These are phyloP conservation scores for Quercus mongolica DNA, from an alignment of 306 rosid genomes.

Conservation along the genomic window DNA sequence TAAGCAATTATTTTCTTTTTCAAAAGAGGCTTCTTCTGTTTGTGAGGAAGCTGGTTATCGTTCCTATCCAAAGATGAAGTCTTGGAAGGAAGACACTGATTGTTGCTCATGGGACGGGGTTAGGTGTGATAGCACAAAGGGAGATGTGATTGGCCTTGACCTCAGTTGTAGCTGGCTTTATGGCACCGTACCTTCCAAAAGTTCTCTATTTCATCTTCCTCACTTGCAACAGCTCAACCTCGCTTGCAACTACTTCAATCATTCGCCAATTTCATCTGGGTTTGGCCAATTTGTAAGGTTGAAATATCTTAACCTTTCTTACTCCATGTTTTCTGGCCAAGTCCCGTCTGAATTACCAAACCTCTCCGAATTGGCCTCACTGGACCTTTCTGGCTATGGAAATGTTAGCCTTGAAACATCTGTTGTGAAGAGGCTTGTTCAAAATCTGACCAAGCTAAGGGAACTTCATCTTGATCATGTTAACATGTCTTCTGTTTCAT, in stretches of 20 bases:
- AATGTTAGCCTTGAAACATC: not conserved
- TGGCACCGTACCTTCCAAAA: constrained; percentile 1
- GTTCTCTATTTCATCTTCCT: not conserved
- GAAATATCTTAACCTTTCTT: not conserved
- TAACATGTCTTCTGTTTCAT: not conserved
- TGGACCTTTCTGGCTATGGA: constrained; percentile 27
- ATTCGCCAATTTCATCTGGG: not conserved
- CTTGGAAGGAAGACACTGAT: not conserved
- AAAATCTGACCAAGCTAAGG: not conserved
- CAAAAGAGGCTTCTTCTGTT: too few species aligned
- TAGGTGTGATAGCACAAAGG: not conserved
- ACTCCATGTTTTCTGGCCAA: not conserved
- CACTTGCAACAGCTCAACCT: constrained; percentile 8
- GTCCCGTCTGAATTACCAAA: not conserved
- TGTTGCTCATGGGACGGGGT: constrained; percentile 24
- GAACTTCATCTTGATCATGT: not conserved
- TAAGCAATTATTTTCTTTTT: not conserved
- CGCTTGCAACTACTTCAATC: not conserved
- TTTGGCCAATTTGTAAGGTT: not conserved
- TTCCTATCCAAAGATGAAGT: not conserved
- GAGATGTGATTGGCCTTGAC: constrained; percentile 7
- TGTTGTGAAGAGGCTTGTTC: not conserved
- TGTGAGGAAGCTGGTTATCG: too few species aligned
- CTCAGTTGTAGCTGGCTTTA: not conserved
- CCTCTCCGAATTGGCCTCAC: constrained; percentile 3